Base-by-base conservation (phyloP, 75 land plant genomes). In the Ceratopteris richardii region DNA sequence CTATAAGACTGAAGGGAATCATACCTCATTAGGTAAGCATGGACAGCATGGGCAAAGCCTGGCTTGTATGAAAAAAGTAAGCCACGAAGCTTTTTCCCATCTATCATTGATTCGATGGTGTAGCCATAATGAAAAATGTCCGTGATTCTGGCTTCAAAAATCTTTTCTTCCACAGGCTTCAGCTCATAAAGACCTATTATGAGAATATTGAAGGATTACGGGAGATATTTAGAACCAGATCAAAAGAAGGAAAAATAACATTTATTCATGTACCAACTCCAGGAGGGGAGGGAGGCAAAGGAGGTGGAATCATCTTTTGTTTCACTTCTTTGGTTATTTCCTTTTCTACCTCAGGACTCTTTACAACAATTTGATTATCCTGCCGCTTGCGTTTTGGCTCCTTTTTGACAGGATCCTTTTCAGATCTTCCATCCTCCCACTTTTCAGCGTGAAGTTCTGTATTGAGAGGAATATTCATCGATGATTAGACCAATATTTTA, bases 71-170 rank as follows among this genome's bases (percentile, higher is more conserved):
- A 68, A 58, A 92, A 85, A 19, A 92, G 50, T 24, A 92, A 56
- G 27, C 97, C 97, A 51, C 87, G 97, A 19, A 92, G 65, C 44
- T 71, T 77, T 58, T 82, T 85, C 50, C 88, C 94, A 57, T 92
- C 95, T 62, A 92, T 82, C 14, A 44, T 69, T 24, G 97, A 77
- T 70, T 92, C 95, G 63, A 92, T 74, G 19, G 84, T 75, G 65
- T 65, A 88, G 22, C 90, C 95, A 66, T 61, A 70, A 27, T 68
- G 73, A 40, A 85, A 63, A 18, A 64, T 66, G 50, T 82, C 78
- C 7, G 74, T 85, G 46, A 92, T 71, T 58, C 69, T 82, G 11
- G 94, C 97, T 61, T 84, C 78, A 68, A 92, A 92, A 36, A 61
- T 61, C 31, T 76, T 78, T 62, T 86, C 83, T 25, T 65, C 71